Evolutionary conservation across 75 land plant species (phyloP).

Genomic region (Adiantum capillusveneris): DNA sequence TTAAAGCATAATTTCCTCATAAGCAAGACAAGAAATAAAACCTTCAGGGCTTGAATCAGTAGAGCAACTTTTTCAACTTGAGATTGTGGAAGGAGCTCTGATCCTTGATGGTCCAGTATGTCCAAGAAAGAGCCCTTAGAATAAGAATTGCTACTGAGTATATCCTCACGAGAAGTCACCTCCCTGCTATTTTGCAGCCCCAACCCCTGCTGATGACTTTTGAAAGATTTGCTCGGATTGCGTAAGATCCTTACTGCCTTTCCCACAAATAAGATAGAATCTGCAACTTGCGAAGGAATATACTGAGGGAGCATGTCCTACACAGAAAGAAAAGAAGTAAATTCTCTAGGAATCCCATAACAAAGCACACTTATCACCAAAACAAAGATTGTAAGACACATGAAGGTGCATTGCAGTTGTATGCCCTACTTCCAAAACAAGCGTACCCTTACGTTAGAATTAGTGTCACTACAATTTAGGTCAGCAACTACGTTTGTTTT

Average conservation of each 20-base stretch:
- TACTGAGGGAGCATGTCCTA: constrained; percentile 99
- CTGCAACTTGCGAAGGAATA: constrained; percentile 85
- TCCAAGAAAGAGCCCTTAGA: constrained; percentile 29
- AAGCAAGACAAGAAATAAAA: no score
- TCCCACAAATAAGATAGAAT: constrained; percentile 94
- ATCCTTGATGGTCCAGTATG: constrained; percentile 24
- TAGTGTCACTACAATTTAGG: no score
- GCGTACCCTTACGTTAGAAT: no score
- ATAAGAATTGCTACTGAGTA: constrained; percentile 16
- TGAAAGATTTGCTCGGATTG: constrained; percentile 76
- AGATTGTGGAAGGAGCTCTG: constrained; percentile 78
- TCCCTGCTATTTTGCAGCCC: constrained; percentile 34
- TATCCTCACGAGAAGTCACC: constrained; percentile 23
- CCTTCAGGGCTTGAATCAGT: constrained; percentile 85
- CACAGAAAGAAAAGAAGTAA: constrained; percentile 6
- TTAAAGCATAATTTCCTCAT: no score
- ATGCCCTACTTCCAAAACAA: no score
- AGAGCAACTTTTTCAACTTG: constrained; percentile 82
- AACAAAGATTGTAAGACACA: no score
- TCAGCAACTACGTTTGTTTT: no score
- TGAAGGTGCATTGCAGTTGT: no score
- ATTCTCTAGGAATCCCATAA: no score
- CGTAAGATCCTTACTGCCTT: constrained; percentile 91
- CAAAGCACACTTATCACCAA: no score
- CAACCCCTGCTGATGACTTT: constrained; percentile 31